Percentiles rank a stretch among this genome's conserved stretches.
Conservation (phyloP, 2,329 filamentous ascomycete species). For the Lecanoromycetidae sp. region DNA sequence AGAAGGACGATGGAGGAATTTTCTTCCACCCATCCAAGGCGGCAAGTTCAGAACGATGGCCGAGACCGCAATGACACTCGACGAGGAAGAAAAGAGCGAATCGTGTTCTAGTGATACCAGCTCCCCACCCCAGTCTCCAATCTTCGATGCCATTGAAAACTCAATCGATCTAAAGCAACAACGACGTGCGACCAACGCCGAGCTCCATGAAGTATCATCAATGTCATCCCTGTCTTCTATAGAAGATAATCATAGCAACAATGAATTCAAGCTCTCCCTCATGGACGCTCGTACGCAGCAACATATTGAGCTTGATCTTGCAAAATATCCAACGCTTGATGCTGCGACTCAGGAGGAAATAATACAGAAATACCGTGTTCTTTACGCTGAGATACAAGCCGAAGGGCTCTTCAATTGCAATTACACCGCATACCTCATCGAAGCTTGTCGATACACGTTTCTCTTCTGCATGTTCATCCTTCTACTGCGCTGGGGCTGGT, state of each 20-base stretch:
- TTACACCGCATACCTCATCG: conserved; percentile 66
- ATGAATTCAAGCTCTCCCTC: conserved; percentile 43
- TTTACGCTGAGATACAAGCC: conserved; percentile 58
- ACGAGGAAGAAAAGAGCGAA: conserved; percentile 29
- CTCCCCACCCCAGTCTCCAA: conserved; percentile 46
- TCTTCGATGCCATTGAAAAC: conserved; percentile 44
- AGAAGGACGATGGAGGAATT: conserved; percentile 74
- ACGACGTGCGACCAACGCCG: conserved; percentile 23
- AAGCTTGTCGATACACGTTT: conserved; percentile 57
- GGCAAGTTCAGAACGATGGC: conserved; percentile 54
- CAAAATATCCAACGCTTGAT: conserved; percentile 72
- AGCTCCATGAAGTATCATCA: conserved; percentile 17
- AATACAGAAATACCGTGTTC: conserved; percentile 64
- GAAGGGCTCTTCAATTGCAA: conserved; percentile 76
- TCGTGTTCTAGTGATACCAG: conserved; percentile 40
- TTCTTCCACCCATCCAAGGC: conserved; percentile 82
- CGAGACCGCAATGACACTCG: conserved; percentile 23
- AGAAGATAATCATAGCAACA: conserved; percentile 32
- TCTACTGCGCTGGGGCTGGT: conserved; percentile 54
- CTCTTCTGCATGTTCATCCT: conserved; percentile 52
- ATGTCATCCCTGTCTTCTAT: conserved; percentile 48
- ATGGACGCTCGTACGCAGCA: conserved; percentile 62
- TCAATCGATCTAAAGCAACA: conserved; percentile 28
- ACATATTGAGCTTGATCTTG: conserved; percentile 62
- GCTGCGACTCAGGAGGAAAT: conserved; percentile 61